A percentile compares a stretch with the other conserved stretches of the same genome.
Conservation (phyloP, 2,329 filamentous ascomycete species). For the Pestalotiopsis sp. region DNA sequence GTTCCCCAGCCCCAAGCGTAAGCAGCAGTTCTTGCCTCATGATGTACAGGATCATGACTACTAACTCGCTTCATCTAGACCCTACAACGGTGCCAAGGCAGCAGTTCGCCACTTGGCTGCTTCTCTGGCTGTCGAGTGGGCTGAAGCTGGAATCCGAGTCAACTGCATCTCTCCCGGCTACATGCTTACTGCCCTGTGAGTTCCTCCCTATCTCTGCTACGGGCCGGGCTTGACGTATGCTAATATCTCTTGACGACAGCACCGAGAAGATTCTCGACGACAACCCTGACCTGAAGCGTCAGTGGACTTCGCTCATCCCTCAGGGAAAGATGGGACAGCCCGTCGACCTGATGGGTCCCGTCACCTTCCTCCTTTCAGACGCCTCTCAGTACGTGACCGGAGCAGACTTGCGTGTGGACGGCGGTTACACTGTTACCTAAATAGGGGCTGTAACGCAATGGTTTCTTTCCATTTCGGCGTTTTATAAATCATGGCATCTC, state of each 20-base stretch:
- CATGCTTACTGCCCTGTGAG: conserved; percentile 91
- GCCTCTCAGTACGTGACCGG: conserved; percentile 72
- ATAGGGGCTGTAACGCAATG: conserved; percentile 9
- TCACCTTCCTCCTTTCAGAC: conserved; percentile 82
- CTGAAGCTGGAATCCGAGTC: conserved; percentile 80
- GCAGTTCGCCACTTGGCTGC: conserved; percentile 86
- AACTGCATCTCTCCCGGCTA: conserved; percentile 96
- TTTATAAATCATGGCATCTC: background rate
- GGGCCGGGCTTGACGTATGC: background rate
- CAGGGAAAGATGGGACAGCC: conserved; percentile 92
- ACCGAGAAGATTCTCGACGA: conserved; percentile 94
- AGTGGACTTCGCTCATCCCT: conserved; percentile 92
- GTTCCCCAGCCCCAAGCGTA: conserved; percentile 87
- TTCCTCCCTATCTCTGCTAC: conserved; percentile 17
- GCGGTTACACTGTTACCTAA: conserved; percentile 83
- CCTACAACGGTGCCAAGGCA: conserved; percentile 92
- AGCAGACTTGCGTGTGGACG: conserved; percentile 79
- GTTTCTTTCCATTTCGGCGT: background rate
- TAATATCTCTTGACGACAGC: conserved; percentile 43
- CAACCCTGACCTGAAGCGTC: conserved; percentile 83
- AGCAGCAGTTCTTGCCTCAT: conserved; percentile 23
- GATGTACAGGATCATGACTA: background rate
- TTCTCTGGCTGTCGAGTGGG: conserved; percentile 93
- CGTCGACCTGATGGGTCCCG: conserved; percentile 89
- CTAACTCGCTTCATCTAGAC: conserved; percentile 37